These are phyloP conservation scores for Claviceps monticola DNA, from an alignment of 2,329 filamentous ascomycete genomes.

Conservation along the genomic window DNA sequence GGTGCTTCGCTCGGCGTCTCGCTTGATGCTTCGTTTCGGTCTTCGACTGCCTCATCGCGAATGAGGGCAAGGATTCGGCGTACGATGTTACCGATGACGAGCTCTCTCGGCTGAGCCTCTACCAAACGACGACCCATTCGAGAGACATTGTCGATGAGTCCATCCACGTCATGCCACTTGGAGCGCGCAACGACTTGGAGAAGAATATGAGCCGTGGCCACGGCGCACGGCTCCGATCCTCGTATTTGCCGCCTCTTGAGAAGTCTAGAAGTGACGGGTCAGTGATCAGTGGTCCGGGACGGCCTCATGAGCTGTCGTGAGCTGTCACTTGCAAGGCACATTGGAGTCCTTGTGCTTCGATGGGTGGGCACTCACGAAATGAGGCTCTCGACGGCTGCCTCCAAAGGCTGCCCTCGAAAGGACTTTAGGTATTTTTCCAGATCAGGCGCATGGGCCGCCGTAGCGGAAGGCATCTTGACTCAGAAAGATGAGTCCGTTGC, in stretches of 20 bases:
- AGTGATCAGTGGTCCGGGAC: neutral
- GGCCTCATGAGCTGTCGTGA: neutral
- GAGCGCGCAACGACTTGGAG: slow-evolving; percentile 73
- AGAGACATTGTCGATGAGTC: slow-evolving; percentile 68
- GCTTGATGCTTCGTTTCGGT: slow-evolving; percentile 49
- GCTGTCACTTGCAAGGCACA: neutral
- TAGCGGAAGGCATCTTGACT: slow-evolving; percentile 19
- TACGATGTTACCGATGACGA: slow-evolving; percentile 89
- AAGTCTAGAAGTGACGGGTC: slow-evolving; percentile 26
- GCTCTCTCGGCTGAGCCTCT: slow-evolving; percentile 75
- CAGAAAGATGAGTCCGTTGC: neutral
- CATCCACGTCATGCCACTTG: slow-evolving; percentile 62
- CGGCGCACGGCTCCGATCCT: slow-evolving; percentile 75
- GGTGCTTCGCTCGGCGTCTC: slow-evolving; percentile 42
- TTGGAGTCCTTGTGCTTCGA: neutral
- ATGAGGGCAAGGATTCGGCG: slow-evolving; percentile 81
- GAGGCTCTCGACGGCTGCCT: slow-evolving; percentile 70
- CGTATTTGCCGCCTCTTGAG: slow-evolving; percentile 84
- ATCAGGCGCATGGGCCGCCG: slow-evolving; percentile 45
- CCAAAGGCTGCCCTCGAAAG: slow-evolving; percentile 60
- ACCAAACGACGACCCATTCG: slow-evolving; percentile 65
- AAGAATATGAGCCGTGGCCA: slow-evolving; percentile 81
- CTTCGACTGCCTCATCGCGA: slow-evolving; percentile 77
- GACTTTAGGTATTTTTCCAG: slow-evolving; percentile 68
- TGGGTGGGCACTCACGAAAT: slow-evolving; percentile 49